Percentiles rank a stretch among this genome's conserved stretches.
These are phyloP conservation scores for Paramecium primaurelia DNA, from an alignment of 73 alveolate species.

Conservation along the genomic window DNA sequence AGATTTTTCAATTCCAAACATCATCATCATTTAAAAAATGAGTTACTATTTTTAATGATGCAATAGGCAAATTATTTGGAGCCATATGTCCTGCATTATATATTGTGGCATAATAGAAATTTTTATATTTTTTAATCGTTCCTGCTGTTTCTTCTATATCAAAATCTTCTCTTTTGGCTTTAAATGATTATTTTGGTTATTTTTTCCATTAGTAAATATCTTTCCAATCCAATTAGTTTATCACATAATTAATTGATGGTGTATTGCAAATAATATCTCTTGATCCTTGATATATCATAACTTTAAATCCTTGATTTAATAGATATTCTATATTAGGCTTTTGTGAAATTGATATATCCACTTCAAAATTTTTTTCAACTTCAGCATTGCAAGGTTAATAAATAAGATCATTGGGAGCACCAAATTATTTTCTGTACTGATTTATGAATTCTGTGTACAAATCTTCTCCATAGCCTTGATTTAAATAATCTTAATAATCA, in stretches of 20 bases:
- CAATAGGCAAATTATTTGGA: neutral
- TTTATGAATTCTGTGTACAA: neutral
- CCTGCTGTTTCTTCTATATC: conserved; percentile 14
- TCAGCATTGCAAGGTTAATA: neutral
- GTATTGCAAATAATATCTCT: conserved; percentile 7
- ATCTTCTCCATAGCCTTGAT: neutral
- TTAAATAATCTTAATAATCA: neutral
- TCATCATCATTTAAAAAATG: conserved; percentile 2
- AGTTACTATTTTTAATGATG: neutral
- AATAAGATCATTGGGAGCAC: neutral
- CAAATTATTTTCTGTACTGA: neutral
- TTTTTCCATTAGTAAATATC: neutral
- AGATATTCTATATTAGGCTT: neutral
- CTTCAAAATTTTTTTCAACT: neutral
- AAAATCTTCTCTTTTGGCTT: neutral
- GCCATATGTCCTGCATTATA: conserved; percentile 45
- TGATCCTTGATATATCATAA: conserved; percentile 2
- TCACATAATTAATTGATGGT: neutral
- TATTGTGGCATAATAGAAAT: neutral
- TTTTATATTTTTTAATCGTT: neutral
- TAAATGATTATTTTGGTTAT: neutral
- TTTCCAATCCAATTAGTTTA: neutral
- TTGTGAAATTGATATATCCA: neutral
- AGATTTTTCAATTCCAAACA: neutral
- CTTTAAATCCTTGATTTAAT: neutral